phyloP scores from a whole-genome alignment of 2,329 filamentous ascomycete species.

The Leptographium lundbergii region DNA sequence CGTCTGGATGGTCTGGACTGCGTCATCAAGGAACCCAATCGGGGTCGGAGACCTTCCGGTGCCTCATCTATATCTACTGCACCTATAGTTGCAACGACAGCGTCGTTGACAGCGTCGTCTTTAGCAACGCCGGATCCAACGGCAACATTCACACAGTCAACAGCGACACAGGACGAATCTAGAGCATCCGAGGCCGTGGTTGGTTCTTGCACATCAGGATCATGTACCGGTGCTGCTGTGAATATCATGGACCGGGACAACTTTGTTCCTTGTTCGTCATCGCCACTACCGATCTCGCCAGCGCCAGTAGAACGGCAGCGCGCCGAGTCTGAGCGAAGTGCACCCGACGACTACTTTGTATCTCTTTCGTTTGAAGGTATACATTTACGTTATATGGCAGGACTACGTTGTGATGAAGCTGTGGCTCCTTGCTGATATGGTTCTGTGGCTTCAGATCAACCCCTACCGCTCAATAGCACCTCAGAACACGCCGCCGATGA shows the following conservation, averaged over 20 bases:
- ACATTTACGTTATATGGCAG: not conserved
- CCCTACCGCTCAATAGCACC: not conserved
- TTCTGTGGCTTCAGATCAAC: not conserved
- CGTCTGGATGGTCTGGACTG: conserved; percentile 5
- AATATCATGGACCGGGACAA: not conserved
- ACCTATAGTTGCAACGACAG: not conserved
- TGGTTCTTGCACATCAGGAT: not conserved
- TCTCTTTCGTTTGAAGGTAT: not conserved
- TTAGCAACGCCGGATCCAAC: not conserved
- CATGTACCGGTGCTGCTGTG: not conserved
- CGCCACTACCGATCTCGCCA: not conserved
- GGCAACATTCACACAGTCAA: not conserved
- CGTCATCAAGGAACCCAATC: not conserved
- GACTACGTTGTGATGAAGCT: not conserved
- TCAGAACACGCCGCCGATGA: not conserved
- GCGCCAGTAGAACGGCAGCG: not conserved
- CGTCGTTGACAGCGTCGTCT: not conserved
- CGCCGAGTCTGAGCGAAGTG: not conserved
- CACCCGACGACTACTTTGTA: not conserved
- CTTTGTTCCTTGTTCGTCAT: not conserved
- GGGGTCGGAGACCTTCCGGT: not conserved
- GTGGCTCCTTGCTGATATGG: not conserved
- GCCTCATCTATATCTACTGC: not conserved
- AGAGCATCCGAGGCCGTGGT: not conserved
- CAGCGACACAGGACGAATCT: not conserved